Percentiles rank a stretch among this genome's conserved stretches.
phyloP scores from a whole-genome alignment of 1,284 basidiomycete species.

The Irpex lacteus region DNA sequence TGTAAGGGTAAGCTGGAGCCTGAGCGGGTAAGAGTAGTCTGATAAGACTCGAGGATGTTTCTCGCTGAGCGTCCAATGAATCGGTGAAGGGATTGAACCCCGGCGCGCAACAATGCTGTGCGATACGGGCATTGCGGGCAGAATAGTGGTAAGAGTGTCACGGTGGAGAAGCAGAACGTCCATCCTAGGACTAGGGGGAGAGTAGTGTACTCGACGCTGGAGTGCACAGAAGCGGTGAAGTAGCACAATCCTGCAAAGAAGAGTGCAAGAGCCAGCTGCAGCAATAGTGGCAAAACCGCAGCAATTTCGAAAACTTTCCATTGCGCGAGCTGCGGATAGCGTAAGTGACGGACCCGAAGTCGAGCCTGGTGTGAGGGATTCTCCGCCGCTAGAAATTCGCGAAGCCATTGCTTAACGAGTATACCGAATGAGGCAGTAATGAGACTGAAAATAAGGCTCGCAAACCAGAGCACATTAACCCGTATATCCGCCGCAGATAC shows the following conservation, averaged over 20 bases:
- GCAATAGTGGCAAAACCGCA: neutral
- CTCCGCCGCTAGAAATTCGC: neutral
- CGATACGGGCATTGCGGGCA: too few relatives aligned
- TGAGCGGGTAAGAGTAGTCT: neutral
- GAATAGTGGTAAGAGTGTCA: neutral
- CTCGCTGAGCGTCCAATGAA: neutral
- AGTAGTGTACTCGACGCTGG: neutral
- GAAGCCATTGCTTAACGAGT: neutral
- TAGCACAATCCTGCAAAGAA: neutral
- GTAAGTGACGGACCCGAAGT: neutral
- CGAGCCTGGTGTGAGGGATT: neutral
- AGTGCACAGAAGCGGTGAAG: neutral
- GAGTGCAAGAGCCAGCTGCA: neutral
- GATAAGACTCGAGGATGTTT: neutral
- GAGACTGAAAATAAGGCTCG: neutral
- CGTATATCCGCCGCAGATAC: neutral
- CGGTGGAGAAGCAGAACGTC: neutral
- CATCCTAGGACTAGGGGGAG: neutral
- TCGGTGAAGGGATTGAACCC: neutral
- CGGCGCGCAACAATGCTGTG: neutral
- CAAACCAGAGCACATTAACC: neutral
- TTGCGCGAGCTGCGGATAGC: neutral
- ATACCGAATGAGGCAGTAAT: neutral
- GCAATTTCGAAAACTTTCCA: neutral
- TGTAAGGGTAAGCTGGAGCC: too few relatives aligned